Base-by-base conservation (phyloP, 1,139 yeast species). In the Yamadazyma friedrichii region DNA sequence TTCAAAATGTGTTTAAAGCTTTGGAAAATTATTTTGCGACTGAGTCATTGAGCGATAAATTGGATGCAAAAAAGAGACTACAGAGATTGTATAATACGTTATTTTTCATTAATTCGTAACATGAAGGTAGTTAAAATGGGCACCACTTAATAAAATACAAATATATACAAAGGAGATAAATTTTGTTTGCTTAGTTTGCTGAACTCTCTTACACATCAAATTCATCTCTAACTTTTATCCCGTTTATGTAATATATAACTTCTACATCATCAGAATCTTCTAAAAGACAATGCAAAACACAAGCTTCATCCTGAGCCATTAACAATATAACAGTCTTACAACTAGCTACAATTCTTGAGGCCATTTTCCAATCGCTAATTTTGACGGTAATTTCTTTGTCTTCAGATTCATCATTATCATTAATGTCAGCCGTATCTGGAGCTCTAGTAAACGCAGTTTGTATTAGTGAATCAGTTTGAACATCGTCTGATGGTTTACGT, bases 201-300 rank as follows among this genome's bases (percentile, higher is more conserved):
- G n/a, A n/a, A n/a, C n/a, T n/a, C n/a, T n/a, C n/a, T 31, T 12
- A 31, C 9, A 16, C 24, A 15, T 30, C 32, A 22, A 15, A 32
- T 10, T 39, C 35, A 24, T 35, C 37, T 33, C 46, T 40, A 10
- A 42, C 26, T 38, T 59, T 58, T 6, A 69, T 50, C 3, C 72
- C 78, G 46, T 62, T 67, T 22, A 79, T 67, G 50, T 74, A 78
- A 52, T 77, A 81, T 4, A 78, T 63, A 13, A 82, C 67, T 47
- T 80, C 83, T 31, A 77, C 76, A 32, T 75, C 78, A 29, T 76
- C 80, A 13, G 73, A 67, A 38, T 76, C 82, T 43, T 80, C 84
- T 31, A 81, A 58, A 45, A 71, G 63, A 48, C 85, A 78, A 53
- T 79, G 82, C 37, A 82, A 57, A 1, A 78, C 78, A 45, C 81